phyloP scores from a whole-genome alignment of 2,329 filamentous ascomycete genomes.

The Tolypocladium paradoxum region DNA sequence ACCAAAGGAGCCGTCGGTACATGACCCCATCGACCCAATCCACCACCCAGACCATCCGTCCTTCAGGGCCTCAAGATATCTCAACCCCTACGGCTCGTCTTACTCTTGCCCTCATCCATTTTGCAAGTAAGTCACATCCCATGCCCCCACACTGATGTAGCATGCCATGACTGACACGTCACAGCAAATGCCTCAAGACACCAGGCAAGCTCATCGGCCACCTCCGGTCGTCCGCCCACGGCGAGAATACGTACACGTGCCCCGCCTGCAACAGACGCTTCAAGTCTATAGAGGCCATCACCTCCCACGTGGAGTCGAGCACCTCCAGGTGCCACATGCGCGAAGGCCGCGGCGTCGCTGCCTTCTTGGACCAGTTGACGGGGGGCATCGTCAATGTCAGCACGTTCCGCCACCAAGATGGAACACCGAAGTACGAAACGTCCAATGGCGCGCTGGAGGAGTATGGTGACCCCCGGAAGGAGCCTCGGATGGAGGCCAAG shows the following conservation, averaged over 20 bases:
- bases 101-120: conserved; percentile 42
- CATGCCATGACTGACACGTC: neutral
- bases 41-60: conserved; percentile 34
- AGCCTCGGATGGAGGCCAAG: neutral
- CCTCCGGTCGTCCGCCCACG: conserved; percentile 32
- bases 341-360: conserved; percentile 23
- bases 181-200: conserved; percentile 30
- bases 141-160: neutral
- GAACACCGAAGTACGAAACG: conserved; percentile 15
- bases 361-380: conserved; percentile 21
- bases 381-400: conserved; percentile 18
- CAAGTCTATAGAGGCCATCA: conserved; percentile 28
- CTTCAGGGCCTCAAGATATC: conserved; percentile 39
- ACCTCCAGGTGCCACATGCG: conserved; percentile 31
- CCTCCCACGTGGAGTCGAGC: conserved; percentile 37
- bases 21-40: conserved; percentile 9
- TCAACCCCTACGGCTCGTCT: conserved; percentile 24
- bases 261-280: conserved; percentile 33
- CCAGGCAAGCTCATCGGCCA: conserved; percentile 25
- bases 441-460: conserved; percentile 5
- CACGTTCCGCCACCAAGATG: conserved; percentile 11
- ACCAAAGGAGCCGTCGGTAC: neutral
- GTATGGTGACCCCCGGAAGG: neutral
- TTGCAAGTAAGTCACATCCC: conserved; percentile 34
- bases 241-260: conserved; percentile 24